Conservation (phyloP, 345 rosid genomes). For the Pseudoturritis turrita region DNA sequence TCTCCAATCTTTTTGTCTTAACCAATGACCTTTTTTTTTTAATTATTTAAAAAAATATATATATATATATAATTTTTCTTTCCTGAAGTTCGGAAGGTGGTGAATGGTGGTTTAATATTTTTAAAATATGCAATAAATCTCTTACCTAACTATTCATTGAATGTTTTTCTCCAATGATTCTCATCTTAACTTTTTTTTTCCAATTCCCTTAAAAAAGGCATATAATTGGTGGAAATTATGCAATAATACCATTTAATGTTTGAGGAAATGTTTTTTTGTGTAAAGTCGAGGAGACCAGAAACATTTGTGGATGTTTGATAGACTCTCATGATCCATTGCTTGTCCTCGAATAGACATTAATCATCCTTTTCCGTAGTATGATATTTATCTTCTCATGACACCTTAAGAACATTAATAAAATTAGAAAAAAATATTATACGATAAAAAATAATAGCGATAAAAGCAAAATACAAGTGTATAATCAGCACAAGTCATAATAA, state of each 20-base stretch:
- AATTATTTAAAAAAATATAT: no score
- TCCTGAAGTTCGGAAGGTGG: neutral
- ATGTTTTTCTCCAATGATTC: neutral
- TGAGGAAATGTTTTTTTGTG: neutral
- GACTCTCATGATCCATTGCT: constrained; percentile 12
- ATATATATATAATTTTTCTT: neutral
- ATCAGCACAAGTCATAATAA: constrained; percentile 16
- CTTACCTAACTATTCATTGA: neutral
- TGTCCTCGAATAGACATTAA: constrained; percentile 14
- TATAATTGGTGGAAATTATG: neutral
- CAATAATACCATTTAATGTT: neutral
- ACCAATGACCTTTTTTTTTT: neutral
- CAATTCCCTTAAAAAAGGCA: neutral
- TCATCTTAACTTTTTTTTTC: neutral
- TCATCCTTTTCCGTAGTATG: neutral
- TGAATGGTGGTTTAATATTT: neutral
- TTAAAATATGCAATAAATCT: neutral
- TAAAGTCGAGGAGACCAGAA: neutral
- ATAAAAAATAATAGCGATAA: neutral
- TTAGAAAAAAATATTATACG: neutral
- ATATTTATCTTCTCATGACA: neutral
- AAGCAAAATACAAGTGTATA: constrained; percentile 3
- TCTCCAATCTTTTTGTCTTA: neutral
- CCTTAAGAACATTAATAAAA: neutral
- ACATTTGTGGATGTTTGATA: constrained; percentile 16